Evolutionary conservation across 768 basidiomycete species (phyloP).

Genomic region (Termitomyces sp.): DNA sequence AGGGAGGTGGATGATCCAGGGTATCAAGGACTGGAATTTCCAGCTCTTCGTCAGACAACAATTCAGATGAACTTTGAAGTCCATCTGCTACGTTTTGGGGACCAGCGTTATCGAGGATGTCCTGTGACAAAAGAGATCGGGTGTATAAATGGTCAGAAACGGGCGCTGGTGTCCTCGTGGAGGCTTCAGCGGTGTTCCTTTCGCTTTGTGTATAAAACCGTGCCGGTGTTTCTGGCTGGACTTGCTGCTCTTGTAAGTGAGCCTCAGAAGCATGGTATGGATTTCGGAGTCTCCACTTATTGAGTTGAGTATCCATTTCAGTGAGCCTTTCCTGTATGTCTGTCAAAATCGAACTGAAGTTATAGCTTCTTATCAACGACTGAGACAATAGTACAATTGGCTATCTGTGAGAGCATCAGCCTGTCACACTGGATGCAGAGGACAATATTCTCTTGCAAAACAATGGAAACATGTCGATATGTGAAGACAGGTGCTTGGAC

Average conservation of each 20-base stretch:
- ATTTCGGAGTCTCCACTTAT: not conserved
- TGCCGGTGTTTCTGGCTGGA: not conserved
- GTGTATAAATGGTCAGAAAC: not conserved
- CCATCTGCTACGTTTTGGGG: not conserved
- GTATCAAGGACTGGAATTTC: not conserved
- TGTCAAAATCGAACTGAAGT: not conserved
- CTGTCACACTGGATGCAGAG: too few species aligned
- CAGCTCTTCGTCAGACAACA: not conserved
- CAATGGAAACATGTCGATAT: too few species aligned
- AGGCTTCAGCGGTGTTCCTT: not conserved
- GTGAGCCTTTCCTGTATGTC: not conserved
- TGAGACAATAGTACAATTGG: not conserved
- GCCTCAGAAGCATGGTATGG: not conserved
- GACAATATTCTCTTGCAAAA: too few species aligned
- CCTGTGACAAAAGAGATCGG: not conserved
- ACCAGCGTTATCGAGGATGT: not conserved
- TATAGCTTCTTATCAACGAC: not conserved
- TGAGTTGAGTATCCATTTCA: not conserved
- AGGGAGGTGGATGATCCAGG: not conserved
- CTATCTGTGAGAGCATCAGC: not conserved
- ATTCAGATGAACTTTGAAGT: not conserved
- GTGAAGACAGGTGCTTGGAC: too few species aligned
- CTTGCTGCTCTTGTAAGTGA: not conserved
- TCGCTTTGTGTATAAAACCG: not conserved
- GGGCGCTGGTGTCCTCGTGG: not conserved